Base-by-base conservation (phyloP, 495 filamentous ascomycete genomes). In the Penicillium malachiteum region DNA sequence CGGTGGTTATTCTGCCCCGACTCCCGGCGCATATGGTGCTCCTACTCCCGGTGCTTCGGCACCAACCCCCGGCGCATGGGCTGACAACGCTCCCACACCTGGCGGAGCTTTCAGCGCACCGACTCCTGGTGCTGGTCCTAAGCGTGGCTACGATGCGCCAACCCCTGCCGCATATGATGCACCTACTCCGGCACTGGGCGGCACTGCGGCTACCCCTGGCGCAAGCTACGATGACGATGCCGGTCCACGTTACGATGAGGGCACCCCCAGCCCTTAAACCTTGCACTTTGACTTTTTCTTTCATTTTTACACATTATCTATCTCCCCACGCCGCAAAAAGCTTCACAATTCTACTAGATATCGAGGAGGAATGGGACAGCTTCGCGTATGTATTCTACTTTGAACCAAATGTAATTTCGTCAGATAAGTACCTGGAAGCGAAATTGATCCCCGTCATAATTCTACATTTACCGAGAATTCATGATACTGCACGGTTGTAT, bases 181-280 rank as follows among this genome's bases (percentile, higher is more conserved):
- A 3, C 88, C 89, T 3, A 96, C 92, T 3, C 91, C 91, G 0
- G 91, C 85, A 0, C 90, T 88, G 63, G 84, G 82, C 34, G 77
- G 78, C 32, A 74, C 71, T 45, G 83, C 88, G 17, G 87, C 89
- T 66, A 93, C 90, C 0, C 91, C 91, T 3, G 90, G 88, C 10
- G 85, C 86, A 9, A 85, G 82, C 38, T 78, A 81, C 51, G 73
- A 76, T 44, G 83, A 86, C 57, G 86, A 87, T 57, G 73, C 70
- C 30, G 80, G 75, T 11, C 81, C 82, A 1, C 71, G 78, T 45
- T 85, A 85, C 62, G 80, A 81, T 26, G 81, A 84, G 35, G 73
- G 68, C 33, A 80, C 75, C 21, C 78, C 78, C 26, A 50, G 48
- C 16, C 48, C 48, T 12, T 50, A 40, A 39, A 39, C 18, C 41